These are phyloP conservation scores for Vitis riparia DNA, from an alignment of 164 flowering plant genomes.

Conservation along the genomic window DNA sequence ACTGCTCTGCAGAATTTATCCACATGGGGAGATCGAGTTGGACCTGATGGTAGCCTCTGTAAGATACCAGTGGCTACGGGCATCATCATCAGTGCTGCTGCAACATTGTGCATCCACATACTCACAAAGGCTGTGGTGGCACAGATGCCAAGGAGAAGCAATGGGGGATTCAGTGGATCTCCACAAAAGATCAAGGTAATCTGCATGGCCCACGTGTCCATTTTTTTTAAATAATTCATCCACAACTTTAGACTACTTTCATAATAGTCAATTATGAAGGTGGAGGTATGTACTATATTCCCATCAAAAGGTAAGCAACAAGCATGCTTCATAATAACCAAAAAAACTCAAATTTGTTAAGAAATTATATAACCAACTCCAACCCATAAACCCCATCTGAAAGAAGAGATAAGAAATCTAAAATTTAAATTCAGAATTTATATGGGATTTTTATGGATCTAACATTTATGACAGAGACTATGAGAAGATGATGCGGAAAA, in stretches of 20 bases:
- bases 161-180: constrained; percentile 74
- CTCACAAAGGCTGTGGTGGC: constrained; percentile 83
- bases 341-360: too few relatives aligned
- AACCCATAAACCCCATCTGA: not conserved
- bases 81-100: constrained; percentile 90
- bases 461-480: too few relatives aligned
- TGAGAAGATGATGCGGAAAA: too few relatives aligned
- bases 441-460: too few relatives aligned
- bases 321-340: too few relatives aligned
- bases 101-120: constrained; percentile 99
- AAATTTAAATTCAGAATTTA: too few relatives aligned
- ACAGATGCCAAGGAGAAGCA: constrained; percentile 84
- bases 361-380: too few relatives aligned
- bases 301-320: too few relatives aligned
- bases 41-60: constrained; percentile 52
- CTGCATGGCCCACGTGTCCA: constrained; percentile 30
- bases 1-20: constrained; percentile 68
- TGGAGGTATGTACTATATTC: too few relatives aligned
- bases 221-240: not conserved
- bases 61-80: constrained; percentile 94
- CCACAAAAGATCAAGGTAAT: constrained; percentile 81
- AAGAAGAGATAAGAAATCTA: not conserved
- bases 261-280: too few relatives aligned
- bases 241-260: too few relatives aligned
- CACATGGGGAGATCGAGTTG: constrained; percentile 17